Evolutionary conservation across 2,329 filamentous ascomycete genomes (phyloP).

Genomic region (Hypomyces rosellus): DNA sequence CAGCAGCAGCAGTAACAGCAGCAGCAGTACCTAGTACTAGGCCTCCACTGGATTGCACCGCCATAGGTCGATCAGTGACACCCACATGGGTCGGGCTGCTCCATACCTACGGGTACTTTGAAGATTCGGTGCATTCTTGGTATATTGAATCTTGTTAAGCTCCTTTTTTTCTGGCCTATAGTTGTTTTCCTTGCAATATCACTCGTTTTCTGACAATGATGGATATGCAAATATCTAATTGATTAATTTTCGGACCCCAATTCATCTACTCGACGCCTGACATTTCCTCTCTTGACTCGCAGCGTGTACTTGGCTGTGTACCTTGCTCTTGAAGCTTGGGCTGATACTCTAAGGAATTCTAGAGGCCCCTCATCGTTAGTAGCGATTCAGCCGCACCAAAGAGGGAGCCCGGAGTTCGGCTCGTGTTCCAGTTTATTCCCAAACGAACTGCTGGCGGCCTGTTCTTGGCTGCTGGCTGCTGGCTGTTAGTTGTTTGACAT

Average conservation of each 20-base stretch:
- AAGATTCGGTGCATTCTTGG: neutral
- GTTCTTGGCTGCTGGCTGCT: too few relatives aligned
- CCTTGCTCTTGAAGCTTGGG: too few relatives aligned
- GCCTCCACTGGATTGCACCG: constrained; percentile 8
- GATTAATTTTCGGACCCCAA: neutral
- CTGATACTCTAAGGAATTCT: too few relatives aligned
- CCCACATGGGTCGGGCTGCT: too few relatives aligned
- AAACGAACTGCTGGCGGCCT: neutral
- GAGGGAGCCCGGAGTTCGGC: neutral
- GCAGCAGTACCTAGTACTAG: too few relatives aligned
- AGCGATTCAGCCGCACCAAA: constrained; percentile 7
- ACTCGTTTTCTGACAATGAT: neutral
- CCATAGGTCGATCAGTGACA: neutral
- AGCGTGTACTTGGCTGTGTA: too few relatives aligned
- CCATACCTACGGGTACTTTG: too few relatives aligned
- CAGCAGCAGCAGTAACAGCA: neutral
- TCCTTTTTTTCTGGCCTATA: too few relatives aligned
- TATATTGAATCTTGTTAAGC: neutral
- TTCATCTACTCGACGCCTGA: too few relatives aligned
- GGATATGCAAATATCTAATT: neutral
- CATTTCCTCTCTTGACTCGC: too few relatives aligned
- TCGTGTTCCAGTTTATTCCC: neutral
- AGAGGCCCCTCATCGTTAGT: neutral
- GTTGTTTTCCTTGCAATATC: neutral
- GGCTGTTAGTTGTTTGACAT: too few relatives aligned